Percentiles rank a stretch among this genome's conserved stretches.
These are phyloP conservation scores for Dacryopinax spathularia DNA, from an alignment of 768 basidiomycete genomes.

Conservation along the genomic window DNA sequence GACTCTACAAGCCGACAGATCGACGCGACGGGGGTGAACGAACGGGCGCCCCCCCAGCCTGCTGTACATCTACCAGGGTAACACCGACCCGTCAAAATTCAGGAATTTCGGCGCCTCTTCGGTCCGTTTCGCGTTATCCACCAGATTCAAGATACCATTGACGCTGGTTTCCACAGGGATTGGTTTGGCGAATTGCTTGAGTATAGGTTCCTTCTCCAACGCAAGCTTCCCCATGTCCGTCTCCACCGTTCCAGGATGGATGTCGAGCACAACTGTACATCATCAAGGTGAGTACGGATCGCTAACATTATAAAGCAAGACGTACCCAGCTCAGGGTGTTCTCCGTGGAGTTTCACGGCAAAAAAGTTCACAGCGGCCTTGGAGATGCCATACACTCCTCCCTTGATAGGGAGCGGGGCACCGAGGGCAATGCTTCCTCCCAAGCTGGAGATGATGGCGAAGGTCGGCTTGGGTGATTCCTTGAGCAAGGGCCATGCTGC, in stretches of 20 bases:
- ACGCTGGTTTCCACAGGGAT: constrained; percentile 5
- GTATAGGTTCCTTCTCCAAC: neutral
- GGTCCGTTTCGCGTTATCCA: neutral
- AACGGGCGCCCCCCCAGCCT: too few species aligned
- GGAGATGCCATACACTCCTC: constrained; percentile 2
- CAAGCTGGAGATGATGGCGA: constrained; percentile 10
- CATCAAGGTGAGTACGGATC: too few species aligned
- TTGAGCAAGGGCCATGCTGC: constrained; percentile 10
- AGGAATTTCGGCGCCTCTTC: neutral
- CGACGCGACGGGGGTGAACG: too few species aligned
- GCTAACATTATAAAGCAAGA: too few species aligned
- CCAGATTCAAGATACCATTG: neutral
- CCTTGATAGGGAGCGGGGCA: neutral
- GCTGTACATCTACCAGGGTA: neutral
- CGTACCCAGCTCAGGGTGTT: neutral
- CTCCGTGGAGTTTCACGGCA: neutral
- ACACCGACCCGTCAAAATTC: neutral
- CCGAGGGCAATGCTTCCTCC: constrained; percentile 3
- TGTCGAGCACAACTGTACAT: neutral
- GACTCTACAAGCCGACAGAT: too few species aligned
- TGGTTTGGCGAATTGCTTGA: too few species aligned
- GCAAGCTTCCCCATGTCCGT: constrained; percentile 4
- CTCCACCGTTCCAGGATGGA: constrained; percentile 3
- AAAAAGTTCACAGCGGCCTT: constrained; percentile 15
- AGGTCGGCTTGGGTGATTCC: constrained; percentile 6